Evolutionary conservation across 208 protist genomes (phyloP).

Genomic region (Trichomonas vaginalis): DNA sequence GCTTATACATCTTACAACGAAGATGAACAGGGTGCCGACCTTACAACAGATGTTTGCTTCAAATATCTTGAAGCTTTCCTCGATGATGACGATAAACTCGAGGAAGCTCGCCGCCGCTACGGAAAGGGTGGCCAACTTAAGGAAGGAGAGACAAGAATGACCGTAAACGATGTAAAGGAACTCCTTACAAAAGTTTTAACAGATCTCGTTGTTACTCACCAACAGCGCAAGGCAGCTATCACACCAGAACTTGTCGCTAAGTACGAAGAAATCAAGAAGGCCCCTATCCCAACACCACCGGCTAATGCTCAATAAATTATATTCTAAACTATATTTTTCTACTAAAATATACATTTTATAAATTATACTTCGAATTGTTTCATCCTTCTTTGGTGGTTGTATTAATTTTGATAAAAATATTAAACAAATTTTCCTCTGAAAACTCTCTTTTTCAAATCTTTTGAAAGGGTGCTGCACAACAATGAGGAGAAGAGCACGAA

Average conservation of each 20-base stretch:
- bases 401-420: no score
- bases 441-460: no score
- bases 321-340: no score
- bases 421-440: no score
- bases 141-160: background rate
- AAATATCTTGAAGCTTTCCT: constrained; percentile 8
- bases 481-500: no score
- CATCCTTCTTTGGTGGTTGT: no score
- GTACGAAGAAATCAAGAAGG: background rate
- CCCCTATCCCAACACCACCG: background rate
- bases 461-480: no score
- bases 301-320: no score
- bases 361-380: no score
- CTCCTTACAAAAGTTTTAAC: background rate
- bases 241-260: background rate
- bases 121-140: background rate
- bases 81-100: background rate
- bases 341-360: no score
- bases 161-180: background rate
- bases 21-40: background rate
- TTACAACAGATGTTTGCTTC: background rate
- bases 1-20: background rate
- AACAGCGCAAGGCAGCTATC: background rate
- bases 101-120: background rate
- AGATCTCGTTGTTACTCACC: background rate